Evolutionary conservation across 1,284 basidiomycete species (phyloP).

Genomic region (Boletus subluridellus): DNA sequence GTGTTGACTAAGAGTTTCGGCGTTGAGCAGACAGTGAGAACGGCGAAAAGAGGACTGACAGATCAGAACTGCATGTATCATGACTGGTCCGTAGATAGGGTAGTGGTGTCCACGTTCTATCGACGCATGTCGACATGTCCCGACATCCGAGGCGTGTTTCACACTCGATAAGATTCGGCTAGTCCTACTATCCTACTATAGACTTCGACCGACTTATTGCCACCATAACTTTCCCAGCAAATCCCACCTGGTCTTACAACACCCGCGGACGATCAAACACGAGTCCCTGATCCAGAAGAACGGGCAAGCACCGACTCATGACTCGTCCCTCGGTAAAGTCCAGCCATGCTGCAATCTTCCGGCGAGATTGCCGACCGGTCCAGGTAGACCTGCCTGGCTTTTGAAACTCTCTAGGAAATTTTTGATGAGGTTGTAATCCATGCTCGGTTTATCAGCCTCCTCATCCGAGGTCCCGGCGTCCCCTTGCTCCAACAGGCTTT

Average conservation of each 20-base stretch:
- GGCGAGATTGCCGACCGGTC: constrained; percentile 85
- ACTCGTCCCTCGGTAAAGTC: constrained; percentile 66
- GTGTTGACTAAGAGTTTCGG: constrained; percentile 65
- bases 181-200: not conserved
- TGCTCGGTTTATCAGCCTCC: constrained; percentile 46
- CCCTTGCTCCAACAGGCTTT: constrained; percentile 56
- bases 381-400: constrained; percentile 79
- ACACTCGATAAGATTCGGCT: constrained; percentile 6
- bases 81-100: constrained; percentile 32
- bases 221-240: not conserved
- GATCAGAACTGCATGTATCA: constrained; percentile 88
- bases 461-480: constrained; percentile 51
- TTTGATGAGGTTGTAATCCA: constrained; percentile 88
- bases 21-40: constrained; percentile 37
- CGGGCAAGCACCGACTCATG: constrained; percentile 11
- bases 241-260: not conserved
- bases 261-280: constrained; percentile 2
- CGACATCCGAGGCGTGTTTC: not conserved
- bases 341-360: constrained; percentile 76
- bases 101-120: too few relatives aligned
- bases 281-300: not conserved
- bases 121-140: too few relatives aligned
- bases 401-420: constrained; percentile 95
- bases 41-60: constrained; percentile 45
- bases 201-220: not conserved